phyloP scores from a whole-genome alignment of 495 filamentous ascomycete genomes.

The Aspergillus mulundensis region DNA sequence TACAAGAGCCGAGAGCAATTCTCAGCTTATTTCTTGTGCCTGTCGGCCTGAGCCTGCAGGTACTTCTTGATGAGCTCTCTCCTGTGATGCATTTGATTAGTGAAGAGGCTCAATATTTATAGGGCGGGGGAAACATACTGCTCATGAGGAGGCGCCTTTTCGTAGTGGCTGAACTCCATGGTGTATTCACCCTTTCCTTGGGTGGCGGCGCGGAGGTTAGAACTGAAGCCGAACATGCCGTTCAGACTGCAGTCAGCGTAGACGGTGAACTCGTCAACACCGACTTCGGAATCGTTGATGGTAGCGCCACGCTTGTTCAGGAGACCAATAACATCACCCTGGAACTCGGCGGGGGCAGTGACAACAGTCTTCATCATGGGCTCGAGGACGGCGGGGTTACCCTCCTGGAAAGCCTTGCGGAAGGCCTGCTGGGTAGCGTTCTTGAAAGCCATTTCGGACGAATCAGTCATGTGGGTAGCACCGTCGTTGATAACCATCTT shows the following conservation, averaged over 20 bases:
- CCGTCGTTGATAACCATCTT: constrained; percentile 94
- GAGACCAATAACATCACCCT: constrained; percentile 89
- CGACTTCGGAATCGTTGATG: constrained; percentile 94
- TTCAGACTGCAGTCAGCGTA: constrained; percentile 89
- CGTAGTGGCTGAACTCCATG: constrained; percentile 99
- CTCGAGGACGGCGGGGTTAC: constrained; percentile 78
- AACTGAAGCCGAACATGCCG: constrained; percentile 95
- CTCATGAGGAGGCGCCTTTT: constrained; percentile 77
- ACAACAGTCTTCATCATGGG: constrained; percentile 98
- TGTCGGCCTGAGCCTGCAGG: constrained; percentile 76
- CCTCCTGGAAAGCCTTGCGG: constrained; percentile 84
- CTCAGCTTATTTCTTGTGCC: constrained; percentile 58
- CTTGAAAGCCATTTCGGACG: constrained; percentile 97
- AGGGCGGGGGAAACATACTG: constrained; percentile 61
- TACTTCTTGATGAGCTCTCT: constrained; percentile 88
- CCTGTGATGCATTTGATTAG: constrained; percentile 34
- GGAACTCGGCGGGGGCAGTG: constrained; percentile 94
- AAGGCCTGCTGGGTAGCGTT: constrained; percentile 95
- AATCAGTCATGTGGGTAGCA: constrained; percentile 97
- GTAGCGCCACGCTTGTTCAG: constrained; percentile 96
- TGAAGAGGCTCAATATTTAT: neutral
- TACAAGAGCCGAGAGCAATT: neutral
- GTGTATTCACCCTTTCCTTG: constrained; percentile 98
- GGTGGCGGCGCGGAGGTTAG: constrained; percentile 83
- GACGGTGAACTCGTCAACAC: constrained; percentile 92